phyloP scores from a whole-genome alignment of 2,329 filamentous ascomycete species.

The Calonectria multiphialidica region DNA sequence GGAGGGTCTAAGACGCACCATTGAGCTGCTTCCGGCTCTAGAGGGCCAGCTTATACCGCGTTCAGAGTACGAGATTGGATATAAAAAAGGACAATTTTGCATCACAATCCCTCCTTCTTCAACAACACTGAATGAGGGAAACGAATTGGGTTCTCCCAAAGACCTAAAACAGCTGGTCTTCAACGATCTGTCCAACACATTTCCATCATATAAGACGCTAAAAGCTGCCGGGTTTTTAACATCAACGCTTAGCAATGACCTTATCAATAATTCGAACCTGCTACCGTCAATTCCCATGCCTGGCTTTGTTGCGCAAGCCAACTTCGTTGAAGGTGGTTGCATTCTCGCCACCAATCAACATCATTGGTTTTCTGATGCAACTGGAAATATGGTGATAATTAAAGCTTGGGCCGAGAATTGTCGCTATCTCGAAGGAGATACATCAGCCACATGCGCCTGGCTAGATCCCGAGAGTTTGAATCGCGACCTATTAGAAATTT shows the following conservation, averaged over 20 bases:
- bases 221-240: constrained; percentile 40
- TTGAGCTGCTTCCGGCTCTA: constrained; percentile 52
- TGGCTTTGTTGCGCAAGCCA: constrained; percentile 45
- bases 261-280: constrained; percentile 38
- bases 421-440: constrained; percentile 36
- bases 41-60: constrained; percentile 49
- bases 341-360: constrained; percentile 43
- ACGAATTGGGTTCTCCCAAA: constrained; percentile 4
- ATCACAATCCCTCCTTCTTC: constrained; percentile 29
- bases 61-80: constrained; percentile 42
- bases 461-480: constrained; percentile 46
- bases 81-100: constrained; percentile 36
- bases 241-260: constrained; percentile 42
- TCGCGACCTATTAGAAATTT: constrained; percentile 41
- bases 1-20: constrained; percentile 47
- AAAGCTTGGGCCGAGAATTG: constrained; percentile 48
- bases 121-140: neutral
- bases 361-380: constrained; percentile 43
- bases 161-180: constrained; percentile 27
- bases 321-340: constrained; percentile 47
- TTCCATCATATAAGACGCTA: constrained; percentile 43
- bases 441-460: constrained; percentile 42
- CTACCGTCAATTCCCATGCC: constrained; percentile 43
- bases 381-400: constrained; percentile 43
- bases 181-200: constrained; percentile 41